Evolutionary conservation across 2,329 filamentous ascomycete genomes (phyloP).

Genomic region (Chaetomiaceae sp.): DNA sequence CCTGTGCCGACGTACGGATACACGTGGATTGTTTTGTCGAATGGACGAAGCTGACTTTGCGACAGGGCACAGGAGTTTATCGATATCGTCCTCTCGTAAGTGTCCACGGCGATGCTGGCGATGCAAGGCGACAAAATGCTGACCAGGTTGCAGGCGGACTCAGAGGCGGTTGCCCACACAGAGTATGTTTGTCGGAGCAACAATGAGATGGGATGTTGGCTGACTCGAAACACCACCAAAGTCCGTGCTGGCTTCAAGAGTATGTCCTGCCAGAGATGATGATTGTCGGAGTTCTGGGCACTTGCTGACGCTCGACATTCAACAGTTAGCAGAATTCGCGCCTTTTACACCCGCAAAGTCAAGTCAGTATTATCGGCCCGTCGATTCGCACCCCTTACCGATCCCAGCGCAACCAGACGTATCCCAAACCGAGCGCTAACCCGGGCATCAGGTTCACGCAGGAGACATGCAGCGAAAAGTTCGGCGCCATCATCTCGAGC

Average conservation of each 20-base stretch:
- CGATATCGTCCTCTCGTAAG: constrained; percentile 73
- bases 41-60: constrained; percentile 10
- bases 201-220: constrained; percentile 6
- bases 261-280: constrained; percentile 12
- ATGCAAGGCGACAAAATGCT: not conserved
- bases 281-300: not conserved
- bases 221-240: constrained; percentile 19
- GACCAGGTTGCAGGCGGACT: constrained; percentile 58
- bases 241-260: constrained; percentile 83
- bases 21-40: not conserved
- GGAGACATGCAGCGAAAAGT: constrained; percentile 87
- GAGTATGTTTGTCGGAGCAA: constrained; percentile 38
- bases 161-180: constrained; percentile 88
- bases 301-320: constrained; percentile 7
- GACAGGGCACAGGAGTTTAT: constrained; percentile 78
- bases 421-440: constrained; percentile 11
- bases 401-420: not conserved
- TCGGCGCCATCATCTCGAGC: constrained; percentile 82
- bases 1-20: constrained; percentile 29
- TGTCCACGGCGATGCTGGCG: not conserved
- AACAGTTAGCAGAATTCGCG: constrained; percentile 77
- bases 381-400: not conserved
- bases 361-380: constrained; percentile 46
- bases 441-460: constrained; percentile 65
- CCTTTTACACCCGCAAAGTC: constrained; percentile 95